A percentile compares a stretch with the other conserved stretches of the same genome.
Evolutionary conservation across 1,139 yeast species (phyloP).

Genomic region (Pichia sp.): DNA sequence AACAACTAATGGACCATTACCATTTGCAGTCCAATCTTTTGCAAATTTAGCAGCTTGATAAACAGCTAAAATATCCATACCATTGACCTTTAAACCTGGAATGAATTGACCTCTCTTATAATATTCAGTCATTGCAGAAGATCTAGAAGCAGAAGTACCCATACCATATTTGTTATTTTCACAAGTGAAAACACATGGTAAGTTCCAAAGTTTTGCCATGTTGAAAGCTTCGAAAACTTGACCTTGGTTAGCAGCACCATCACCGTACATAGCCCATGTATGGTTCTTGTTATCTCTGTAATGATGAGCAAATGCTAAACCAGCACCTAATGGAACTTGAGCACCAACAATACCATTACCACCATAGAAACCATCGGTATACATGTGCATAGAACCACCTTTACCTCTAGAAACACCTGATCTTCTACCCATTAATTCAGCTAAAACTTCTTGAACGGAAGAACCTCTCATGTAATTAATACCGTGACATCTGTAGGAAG

Average conservation of each 20-base stretch:
- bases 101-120: slow-evolving; percentile 99
- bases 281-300: slow-evolving; percentile 77
- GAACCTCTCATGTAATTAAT: slow-evolving; percentile 96
- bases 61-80: slow-evolving; percentile 95
- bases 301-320: slow-evolving; percentile 95
- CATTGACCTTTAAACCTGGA: slow-evolving; percentile 96
- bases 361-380: slow-evolving; percentile 90
- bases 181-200: slow-evolving; percentile 91
- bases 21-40: slow-evolving; percentile 88
- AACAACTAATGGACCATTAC: slow-evolving; percentile 92
- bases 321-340: slow-evolving; percentile 97
- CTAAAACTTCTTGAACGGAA: slow-evolving; percentile 80
- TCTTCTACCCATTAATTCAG: slow-evolving; percentile 96
- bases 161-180: slow-evolving; percentile 99
- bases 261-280: slow-evolving; percentile 89
- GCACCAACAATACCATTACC: slow-evolving; percentile 99
- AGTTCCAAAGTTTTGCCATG: slow-evolving; percentile 98
- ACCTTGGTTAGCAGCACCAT: slow-evolving; percentile 99
- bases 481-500: slow-evolving; percentile 98
- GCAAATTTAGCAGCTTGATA: slow-evolving; percentile 96
- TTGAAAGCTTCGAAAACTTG: slow-evolving; percentile 96
- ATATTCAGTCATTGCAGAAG: slow-evolving; percentile 94
- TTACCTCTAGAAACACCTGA: slow-evolving; percentile 93
- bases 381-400: slow-evolving; percentile 99
- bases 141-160: slow-evolving; percentile 97